phyloP scores from a whole-genome alignment of 1,284 basidiomycete species.

The Rhodotorula sp. region DNA sequence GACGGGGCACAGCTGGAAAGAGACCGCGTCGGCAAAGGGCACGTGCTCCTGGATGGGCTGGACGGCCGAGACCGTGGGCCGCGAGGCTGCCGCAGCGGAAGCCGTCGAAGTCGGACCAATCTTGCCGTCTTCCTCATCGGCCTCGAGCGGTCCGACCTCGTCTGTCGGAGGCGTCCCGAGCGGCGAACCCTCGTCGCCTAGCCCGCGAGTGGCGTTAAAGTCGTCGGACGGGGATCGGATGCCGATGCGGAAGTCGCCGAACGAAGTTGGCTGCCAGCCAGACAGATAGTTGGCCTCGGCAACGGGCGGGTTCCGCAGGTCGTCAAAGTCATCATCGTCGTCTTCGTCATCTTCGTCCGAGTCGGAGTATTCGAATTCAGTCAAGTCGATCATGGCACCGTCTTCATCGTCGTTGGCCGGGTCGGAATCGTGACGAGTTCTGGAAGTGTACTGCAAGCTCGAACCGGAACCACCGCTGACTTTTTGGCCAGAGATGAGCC shows the following conservation, averaged over 20 bases:
- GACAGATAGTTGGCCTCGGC: slow-evolving; percentile 22
- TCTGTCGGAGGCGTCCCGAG: slow-evolving; percentile 16
- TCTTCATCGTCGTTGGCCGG: slow-evolving; percentile 24
- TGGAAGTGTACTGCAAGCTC: background rate
- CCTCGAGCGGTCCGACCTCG: slow-evolving; percentile 17
- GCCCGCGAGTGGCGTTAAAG: background rate
- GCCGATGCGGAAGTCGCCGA: slow-evolving; percentile 26
- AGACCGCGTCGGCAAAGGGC: slow-evolving; percentile 6
- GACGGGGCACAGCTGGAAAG: slow-evolving; percentile 14
- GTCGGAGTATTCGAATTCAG: slow-evolving; percentile 35
- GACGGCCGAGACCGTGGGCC: background rate
- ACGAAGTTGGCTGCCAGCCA: slow-evolving; percentile 19
- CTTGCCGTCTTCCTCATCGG: slow-evolving; percentile 13
- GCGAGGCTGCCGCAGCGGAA: background rate
- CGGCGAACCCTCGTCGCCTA: background rate
- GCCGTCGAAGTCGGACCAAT: slow-evolving; percentile 1
- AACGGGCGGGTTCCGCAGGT: slow-evolving; percentile 16
- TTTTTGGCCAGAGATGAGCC: slow-evolving; percentile 14
- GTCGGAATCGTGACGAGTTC: background rate
- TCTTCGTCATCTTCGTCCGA: slow-evolving; percentile 35
- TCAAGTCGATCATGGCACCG: slow-evolving; percentile 29
- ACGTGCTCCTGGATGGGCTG: background rate
- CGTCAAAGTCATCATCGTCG: slow-evolving; percentile 34
- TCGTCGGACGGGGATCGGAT: slow-evolving; percentile 7
- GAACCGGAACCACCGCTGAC: background rate